Evolutionary conservation across 208 protist genomes (phyloP).

Genomic region (Acanthamoeba castellanii): DNA sequence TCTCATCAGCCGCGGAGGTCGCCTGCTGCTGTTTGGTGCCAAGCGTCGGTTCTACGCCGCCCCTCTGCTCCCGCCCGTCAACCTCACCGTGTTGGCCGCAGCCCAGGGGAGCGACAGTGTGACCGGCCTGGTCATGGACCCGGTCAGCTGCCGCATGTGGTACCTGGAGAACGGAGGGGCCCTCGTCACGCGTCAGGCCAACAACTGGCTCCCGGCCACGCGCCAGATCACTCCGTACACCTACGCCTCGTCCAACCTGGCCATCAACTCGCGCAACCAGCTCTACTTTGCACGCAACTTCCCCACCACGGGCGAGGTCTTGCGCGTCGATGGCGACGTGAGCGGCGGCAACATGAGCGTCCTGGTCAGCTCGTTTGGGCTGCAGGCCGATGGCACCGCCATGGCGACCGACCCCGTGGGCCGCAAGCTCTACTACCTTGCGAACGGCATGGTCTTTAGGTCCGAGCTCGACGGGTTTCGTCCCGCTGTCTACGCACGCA

Average conservation of each 20-base stretch:
- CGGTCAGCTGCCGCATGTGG: constrained; percentile 11
- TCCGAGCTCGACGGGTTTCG: not conserved
- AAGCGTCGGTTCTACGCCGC: not conserved
- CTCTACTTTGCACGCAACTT: constrained; percentile 17
- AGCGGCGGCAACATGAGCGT: not conserved
- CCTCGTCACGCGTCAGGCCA: not conserved
- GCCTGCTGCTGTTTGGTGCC: not conserved
- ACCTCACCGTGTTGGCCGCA: not conserved
- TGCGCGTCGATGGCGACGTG: not conserved
- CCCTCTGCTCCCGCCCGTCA: not conserved
- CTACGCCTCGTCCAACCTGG: constrained; percentile 12
- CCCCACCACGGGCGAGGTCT: not conserved
- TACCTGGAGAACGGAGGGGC: not conserved
- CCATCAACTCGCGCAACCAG: not conserved
- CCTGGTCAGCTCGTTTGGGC: not conserved
- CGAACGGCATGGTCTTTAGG: not conserved
- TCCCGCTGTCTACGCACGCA: not conserved
- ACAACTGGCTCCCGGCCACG: not conserved
- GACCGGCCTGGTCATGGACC: not conserved
- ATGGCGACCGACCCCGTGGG: not conserved
- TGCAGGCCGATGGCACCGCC: not conserved
- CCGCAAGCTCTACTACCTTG: not conserved
- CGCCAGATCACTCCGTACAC: not conserved
- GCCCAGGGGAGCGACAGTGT: not conserved
- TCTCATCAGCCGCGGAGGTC: not conserved